Conservation (phyloP, 2,329 filamentous ascomycete genomes). For the Aureobasidium sp. region DNA sequence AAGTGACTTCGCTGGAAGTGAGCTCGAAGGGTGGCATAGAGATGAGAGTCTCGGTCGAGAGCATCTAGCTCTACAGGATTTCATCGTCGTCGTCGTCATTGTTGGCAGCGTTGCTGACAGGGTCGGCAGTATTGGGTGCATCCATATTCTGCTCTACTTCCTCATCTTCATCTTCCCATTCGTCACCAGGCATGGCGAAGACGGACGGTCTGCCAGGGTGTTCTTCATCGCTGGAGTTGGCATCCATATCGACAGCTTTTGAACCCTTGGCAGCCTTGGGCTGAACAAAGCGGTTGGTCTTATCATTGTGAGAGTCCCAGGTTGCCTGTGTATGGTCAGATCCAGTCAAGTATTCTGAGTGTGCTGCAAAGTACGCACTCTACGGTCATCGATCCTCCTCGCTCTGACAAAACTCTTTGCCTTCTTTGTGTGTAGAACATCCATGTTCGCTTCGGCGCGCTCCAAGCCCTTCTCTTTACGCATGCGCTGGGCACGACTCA, state of each 20-base stretch:
- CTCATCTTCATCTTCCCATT: background rate
- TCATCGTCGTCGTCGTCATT: conserved; percentile 15
- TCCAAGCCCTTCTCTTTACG: conserved; percentile 50
- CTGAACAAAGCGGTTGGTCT: conserved; percentile 9
- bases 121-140: background rate
- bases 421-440: conserved; percentile 50
- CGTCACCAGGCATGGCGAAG: conserved; percentile 11
- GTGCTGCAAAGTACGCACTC: conserved; percentile 22
- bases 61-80: conserved; percentile 8
- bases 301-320: conserved; percentile 30
- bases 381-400: conserved; percentile 43
- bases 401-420: conserved; percentile 44
- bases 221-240: conserved; percentile 5
- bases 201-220: conserved; percentile 21
- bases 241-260: background rate
- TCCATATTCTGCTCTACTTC: background rate
- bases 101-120: conserved; percentile 2
- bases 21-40: background rate
- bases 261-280: conserved; percentile 1
- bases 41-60: background rate
- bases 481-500: conserved; percentile 47
- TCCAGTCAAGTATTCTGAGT: background rate
- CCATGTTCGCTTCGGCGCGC: conserved; percentile 47
- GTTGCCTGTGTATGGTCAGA: conserved; percentile 17
- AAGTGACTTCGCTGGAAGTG: too few relatives aligned